Base-by-base conservation (phyloP, 2,329 filamentous ascomycete species). In the Truncatella angustata region DNA sequence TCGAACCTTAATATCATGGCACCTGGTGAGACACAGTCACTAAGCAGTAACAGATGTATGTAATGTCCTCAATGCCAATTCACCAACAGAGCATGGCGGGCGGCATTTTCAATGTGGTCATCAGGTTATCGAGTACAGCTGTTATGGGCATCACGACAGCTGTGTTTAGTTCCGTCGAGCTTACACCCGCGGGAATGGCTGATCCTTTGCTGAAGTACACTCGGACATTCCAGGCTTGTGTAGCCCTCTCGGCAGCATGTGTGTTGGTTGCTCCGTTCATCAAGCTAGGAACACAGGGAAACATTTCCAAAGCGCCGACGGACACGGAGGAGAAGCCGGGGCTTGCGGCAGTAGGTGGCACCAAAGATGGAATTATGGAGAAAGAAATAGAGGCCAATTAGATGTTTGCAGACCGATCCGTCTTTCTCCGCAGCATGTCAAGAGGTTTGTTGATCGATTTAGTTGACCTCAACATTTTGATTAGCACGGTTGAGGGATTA, bases 111-210 rank as follows among this genome's bases (percentile, higher is more conserved):
- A 81, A 88, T 64, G 87, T 86, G 3, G 74, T 85, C 20, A 81
- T 81, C 37, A 78, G 84, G 51, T 70, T 88, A 3, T 79, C 78
- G 45, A 75, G 76, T 47, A 84, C 84, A 0, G 69, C 86, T 1
- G 80, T 82, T 3, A 76, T 86, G 50, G 83, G 82, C 1, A 76
- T 87, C 45, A 76, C 81, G 3, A 87, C 84, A 0, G 83, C 84
- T 0, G 73, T 85, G 6, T 85, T 79, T 59, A 78, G 76, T 56
- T 76, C 75, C 0, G 73, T 78, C 47, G 73, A 76, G 30, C 57
- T 56, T 16, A 64, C 62, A 3, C 40, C 62, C 3, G 58, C 58
- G 26, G 60, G 62, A 50, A 42, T 69, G 9, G 64, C 65, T 12
- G 71, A 80, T 49, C 60, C 64, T 0, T 73, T 74, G 39, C 67